Conservation (phyloP, 2,329 filamentous ascomycete genomes). For the Trematosphaeria pertusa region DNA sequence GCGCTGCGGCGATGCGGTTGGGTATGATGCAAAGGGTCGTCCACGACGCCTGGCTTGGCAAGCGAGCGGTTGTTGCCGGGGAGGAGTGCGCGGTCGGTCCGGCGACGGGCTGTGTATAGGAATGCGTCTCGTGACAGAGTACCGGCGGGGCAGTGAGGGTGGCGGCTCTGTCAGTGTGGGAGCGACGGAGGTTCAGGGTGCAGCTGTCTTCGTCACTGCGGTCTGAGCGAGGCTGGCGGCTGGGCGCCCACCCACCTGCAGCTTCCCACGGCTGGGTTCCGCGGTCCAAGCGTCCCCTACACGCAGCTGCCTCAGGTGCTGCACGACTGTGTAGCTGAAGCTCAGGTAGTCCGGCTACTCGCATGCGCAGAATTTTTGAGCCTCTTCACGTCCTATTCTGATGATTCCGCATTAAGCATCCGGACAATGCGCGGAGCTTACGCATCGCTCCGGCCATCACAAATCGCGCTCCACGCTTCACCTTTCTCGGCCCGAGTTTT, state of each 20-base stretch:
- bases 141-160: constrained; percentile 23
- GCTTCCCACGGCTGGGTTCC: not conserved
- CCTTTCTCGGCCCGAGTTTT: not conserved
- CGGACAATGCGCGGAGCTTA: constrained; percentile 5
- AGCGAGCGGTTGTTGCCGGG: constrained; percentile 10
- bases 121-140: constrained; percentile 1
- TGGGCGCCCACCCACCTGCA: constrained; percentile 14
- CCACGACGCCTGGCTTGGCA: constrained; percentile 18
- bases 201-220: constrained; percentile 19
- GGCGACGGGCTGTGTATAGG: constrained; percentile 3
- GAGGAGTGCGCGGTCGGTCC: constrained; percentile 5
- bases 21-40: constrained; percentile 33
- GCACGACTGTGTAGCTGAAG: too few species aligned
- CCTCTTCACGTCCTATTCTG: too few species aligned
- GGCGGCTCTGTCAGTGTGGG: constrained; percentile 16
- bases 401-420: too few species aligned
- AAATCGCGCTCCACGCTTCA: not conserved
- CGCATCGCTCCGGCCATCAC: constrained; percentile 6
- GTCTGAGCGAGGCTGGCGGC: constrained; percentile 24
- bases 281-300: constrained; percentile 11
- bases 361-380: too few species aligned
- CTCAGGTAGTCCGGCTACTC: too few species aligned
- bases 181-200: constrained; percentile 13
- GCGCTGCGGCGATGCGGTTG: constrained; percentile 17
- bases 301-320: constrained; percentile 4